phyloP scores from a whole-genome alignment of 495 filamentous ascomycete species.

The Penicillium desertorum region DNA sequence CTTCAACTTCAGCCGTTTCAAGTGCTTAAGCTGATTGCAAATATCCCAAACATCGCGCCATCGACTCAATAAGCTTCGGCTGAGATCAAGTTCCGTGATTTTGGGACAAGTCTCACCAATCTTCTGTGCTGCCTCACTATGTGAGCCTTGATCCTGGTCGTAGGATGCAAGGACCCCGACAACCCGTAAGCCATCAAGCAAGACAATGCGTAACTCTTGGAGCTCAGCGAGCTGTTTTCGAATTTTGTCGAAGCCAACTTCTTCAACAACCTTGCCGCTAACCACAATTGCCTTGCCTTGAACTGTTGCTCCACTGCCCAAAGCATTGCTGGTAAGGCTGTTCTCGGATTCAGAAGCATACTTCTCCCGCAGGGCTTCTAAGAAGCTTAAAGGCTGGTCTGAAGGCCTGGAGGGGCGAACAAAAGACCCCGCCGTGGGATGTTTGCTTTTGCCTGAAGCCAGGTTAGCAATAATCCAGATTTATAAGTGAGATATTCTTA shows the following conservation, averaged over 20 bases:
- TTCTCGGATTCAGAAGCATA: conserved; percentile 63
- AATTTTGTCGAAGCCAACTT: conserved; percentile 95
- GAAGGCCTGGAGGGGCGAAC: conserved; percentile 70
- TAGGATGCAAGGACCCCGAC: conserved; percentile 37
- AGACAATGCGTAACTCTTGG: conserved; percentile 71
- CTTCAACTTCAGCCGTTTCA: conserved; percentile 71
- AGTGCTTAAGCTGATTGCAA: conserved; percentile 59
- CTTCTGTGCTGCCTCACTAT: conserved; percentile 24
- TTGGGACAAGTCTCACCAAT: conserved; percentile 50
- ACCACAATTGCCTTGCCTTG: conserved; percentile 59
- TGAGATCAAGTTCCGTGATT: conserved; percentile 81
- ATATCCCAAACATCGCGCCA: conserved; percentile 67
- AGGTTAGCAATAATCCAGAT: conserved; percentile 15
- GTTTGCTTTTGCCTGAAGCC: conserved; percentile 60
- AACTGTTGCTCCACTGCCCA: conserved; percentile 24
- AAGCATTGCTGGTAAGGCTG: conserved; percentile 8
- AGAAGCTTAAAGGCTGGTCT: conserved; percentile 67
- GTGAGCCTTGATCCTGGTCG: conserved; percentile 36
- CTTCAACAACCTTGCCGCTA: conserved; percentile 85
- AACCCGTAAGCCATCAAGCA: conserved; percentile 75
- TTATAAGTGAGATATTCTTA: conserved; percentile 35
- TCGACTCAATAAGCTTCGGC: conserved; percentile 73
- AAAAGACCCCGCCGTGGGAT: conserved; percentile 76
- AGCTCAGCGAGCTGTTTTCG: conserved; percentile 73
- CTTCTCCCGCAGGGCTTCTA: conserved; percentile 78